Conservation (phyloP, 345 rosid species). For the Salix brachista region DNA sequence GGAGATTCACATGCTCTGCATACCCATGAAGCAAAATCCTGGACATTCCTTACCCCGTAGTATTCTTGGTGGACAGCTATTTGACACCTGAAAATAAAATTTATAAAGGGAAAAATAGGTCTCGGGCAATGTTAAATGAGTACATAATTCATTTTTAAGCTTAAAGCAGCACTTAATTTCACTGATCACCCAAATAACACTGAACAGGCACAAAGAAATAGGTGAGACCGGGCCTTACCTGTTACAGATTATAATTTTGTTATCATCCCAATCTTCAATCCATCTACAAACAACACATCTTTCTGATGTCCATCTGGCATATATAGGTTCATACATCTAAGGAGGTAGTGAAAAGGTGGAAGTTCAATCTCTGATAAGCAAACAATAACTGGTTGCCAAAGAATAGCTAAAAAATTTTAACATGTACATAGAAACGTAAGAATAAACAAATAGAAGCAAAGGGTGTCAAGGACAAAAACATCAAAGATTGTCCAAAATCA, state of each 20-base stretch:
- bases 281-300: slow-evolving; percentile 98
- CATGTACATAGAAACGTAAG: too few species aligned
- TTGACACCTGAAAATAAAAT: slow-evolving; percentile 64
- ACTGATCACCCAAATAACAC: slow-evolving; percentile 2
- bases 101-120: not conserved
- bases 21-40: slow-evolving; percentile 88
- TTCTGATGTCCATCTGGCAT: slow-evolving; percentile 89
- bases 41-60: slow-evolving; percentile 67
- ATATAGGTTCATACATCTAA: slow-evolving; percentile 62
- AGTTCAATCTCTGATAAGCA: too few species aligned
- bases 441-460: too few species aligned
- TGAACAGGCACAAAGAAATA: not conserved
- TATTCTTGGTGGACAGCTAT: slow-evolving; percentile 98
- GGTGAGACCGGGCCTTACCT: slow-evolving; percentile 35
- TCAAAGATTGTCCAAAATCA: too few species aligned
- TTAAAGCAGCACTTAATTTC: not conserved
- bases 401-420: too few species aligned
- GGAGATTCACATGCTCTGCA: slow-evolving; percentile 81
- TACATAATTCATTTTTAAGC: not conserved
- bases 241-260: slow-evolving; percentile 91
- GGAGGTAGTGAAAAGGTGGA: too few species aligned
- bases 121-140: slow-evolving; percentile 2
- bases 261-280: slow-evolving; percentile 98
- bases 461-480: too few species aligned
- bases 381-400: too few species aligned